phyloP scores from a whole-genome alignment of 345 rosid genomes.

The Heritiera littoralis region DNA sequence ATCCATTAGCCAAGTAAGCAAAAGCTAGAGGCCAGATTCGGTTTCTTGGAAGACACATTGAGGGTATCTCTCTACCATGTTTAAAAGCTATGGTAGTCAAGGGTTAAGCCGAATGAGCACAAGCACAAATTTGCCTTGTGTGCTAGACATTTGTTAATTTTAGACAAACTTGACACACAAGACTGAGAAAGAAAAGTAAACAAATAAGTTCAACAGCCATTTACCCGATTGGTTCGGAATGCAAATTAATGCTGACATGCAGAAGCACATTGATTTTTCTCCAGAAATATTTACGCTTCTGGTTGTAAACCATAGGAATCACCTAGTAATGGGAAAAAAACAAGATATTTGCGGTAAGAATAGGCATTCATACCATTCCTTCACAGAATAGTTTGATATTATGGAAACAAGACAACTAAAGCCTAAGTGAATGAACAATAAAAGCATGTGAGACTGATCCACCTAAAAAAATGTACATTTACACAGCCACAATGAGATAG shows the following conservation, averaged over 20 bases:
- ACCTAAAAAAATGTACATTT: conserved; percentile 5
- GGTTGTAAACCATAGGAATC: conserved; percentile 19
- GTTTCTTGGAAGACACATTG: conserved; percentile 31
- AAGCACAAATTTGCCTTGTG: conserved; percentile 22
- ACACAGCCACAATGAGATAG: conserved; percentile 5
- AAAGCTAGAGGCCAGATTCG: conserved; percentile 29
- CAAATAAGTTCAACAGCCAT: conserved; percentile 10
- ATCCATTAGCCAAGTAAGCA: conserved; percentile 19
- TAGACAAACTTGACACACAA: conserved; percentile 16
- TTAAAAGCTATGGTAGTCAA: conserved; percentile 20
- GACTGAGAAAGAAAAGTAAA: conserved; percentile 15
- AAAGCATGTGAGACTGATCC: neutral
- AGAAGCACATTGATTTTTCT: conserved; percentile 15
- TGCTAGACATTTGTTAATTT: neutral
- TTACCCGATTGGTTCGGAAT: conserved; percentile 31
- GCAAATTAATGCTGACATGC: conserved; percentile 22
- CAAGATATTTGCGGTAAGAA: neutral
- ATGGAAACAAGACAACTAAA: neutral
- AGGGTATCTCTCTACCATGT: conserved; percentile 21
- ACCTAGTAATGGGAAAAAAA: neutral
- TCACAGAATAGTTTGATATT: neutral
- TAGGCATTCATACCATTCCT: neutral
- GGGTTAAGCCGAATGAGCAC: conserved; percentile 42
- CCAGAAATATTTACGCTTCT: conserved; percentile 19
- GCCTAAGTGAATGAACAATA: neutral